These are phyloP conservation scores for Salix purpurea DNA, from an alignment of 345 rosid species.

Conservation along the genomic window DNA sequence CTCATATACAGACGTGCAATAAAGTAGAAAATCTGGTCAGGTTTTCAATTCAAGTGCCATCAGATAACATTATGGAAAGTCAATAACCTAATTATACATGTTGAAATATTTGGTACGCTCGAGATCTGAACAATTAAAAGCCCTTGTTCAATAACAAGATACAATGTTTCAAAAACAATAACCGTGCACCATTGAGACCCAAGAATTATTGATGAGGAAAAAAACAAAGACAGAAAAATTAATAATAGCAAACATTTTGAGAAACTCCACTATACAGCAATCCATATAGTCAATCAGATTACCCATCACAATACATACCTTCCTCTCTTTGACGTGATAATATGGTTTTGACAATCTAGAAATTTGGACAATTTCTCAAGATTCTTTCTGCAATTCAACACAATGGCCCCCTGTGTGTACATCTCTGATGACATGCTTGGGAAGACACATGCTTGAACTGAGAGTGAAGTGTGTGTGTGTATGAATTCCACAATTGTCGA, in stretches of 20 bases:
- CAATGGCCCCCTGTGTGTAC: slow-evolving; percentile 26
- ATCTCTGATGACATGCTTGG: slow-evolving; percentile 36
- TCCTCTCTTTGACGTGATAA: slow-evolving; percentile 36
- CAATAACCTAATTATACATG: no score
- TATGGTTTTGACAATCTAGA: slow-evolving; percentile 31
- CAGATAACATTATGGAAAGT: no score
- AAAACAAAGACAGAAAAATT: not conserved
- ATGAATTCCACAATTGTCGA: slow-evolving; percentile 34
- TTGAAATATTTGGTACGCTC: not conserved
- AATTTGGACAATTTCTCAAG: slow-evolving; percentile 23
- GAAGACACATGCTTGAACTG: slow-evolving; percentile 21
- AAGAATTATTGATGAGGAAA: not conserved
- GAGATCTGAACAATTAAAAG: not conserved
- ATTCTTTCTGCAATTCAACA: slow-evolving; percentile 21
- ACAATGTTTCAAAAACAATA: not conserved
- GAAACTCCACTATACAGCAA: not conserved
- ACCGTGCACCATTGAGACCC: not conserved
- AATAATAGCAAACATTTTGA: not conserved
- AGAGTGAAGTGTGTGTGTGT: slow-evolving; percentile 26
- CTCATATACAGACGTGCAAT: not conserved
- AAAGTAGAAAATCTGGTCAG: not conserved
- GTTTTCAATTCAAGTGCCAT: not conserved
- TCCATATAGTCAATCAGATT: not conserved
- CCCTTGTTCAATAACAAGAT: not conserved
- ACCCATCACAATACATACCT: slow-evolving; percentile 18